Percentiles rank a stretch among this genome's conserved stretches.
Conservation (phyloP, 1,139 yeast species). For the Zygosaccharomyces pseudobailii region DNA sequence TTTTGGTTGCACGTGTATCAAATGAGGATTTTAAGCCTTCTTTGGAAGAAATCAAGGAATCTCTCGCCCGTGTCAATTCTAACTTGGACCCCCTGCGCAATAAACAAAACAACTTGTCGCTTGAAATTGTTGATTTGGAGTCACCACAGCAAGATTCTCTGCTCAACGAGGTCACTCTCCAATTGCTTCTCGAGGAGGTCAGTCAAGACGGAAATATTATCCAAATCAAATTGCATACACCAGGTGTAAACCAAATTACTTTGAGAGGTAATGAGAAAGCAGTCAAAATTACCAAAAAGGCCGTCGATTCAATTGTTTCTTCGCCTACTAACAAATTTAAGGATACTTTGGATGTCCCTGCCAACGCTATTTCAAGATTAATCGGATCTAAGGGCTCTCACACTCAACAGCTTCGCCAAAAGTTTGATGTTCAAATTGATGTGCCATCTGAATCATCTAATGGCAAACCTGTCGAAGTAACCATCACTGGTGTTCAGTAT, state of each 20-base stretch:
- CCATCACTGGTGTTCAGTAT: slow-evolving; percentile 69
- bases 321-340: slow-evolving; percentile 25
- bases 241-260: slow-evolving; percentile 27
- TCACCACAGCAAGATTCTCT: slow-evolving; percentile 54
- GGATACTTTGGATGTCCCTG: slow-evolving; percentile 57
- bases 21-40: slow-evolving; percentile 53
- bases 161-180: slow-evolving; percentile 31
- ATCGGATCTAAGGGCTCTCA: slow-evolving; percentile 87
- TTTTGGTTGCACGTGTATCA: slow-evolving; percentile 45
- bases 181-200: slow-evolving; percentile 37
- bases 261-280: slow-evolving; percentile 34
- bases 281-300: slow-evolving; percentile 25
- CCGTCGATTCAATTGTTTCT: slow-evolving; percentile 23
- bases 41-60: slow-evolving; percentile 42
- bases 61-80: slow-evolving; percentile 45
- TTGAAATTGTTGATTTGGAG: slow-evolving; percentile 50
- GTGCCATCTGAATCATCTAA: slow-evolving; percentile 42
- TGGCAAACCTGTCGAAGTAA: slow-evolving; percentile 50
- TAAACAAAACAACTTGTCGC: slow-evolving; percentile 50
- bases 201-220: slow-evolving; percentile 49
- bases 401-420: slow-evolving; percentile 65
- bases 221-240: slow-evolving; percentile 31
- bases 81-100: slow-evolving; percentile 55
- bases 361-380: slow-evolving; percentile 64
- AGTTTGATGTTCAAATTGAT: slow-evolving; percentile 74